Base-by-base conservation (phyloP, 2,329 filamentous ascomycete species). In the Dactylellina parvicollis region DNA sequence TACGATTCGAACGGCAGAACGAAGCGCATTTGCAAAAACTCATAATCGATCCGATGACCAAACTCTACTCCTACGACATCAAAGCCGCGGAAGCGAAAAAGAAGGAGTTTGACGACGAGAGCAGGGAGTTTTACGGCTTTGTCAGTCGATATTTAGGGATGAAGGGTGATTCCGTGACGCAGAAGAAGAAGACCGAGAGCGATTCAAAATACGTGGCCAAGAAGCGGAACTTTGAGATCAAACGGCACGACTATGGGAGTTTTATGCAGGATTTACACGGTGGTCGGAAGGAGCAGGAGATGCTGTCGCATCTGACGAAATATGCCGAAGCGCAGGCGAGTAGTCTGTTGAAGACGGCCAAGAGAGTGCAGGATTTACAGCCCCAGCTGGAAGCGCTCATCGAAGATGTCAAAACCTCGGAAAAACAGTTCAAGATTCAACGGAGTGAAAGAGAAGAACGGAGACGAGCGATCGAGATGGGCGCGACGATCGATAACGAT, bases 181-280 rank as follows among this genome's bases (percentile, higher is more conserved):
- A 96, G 80, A 99, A 99, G 85, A 98, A 98, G 82, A 88, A 95
- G 75, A 91, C 87, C 40, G 92, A 97, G 78, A 97, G 92, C 77
- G 95, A 99, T 80, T 90, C 91, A 30, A 99, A 99, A 79, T 99
- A 98, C 79, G 94, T 98, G 80, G 88, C 86, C 47, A 98, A 98
- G 83, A 88, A 93, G 76, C 89, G 92, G 46, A 96, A 92, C 77
- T 99, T 99, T 78, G 95, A 99, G 83, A 85, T 99, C 66, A 97
- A 96, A 83, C 89, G 96, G 8, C 99, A 99, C 78, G 96, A 99
- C 81, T 99, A 99, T 80, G 98, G 94, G 2, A 96, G 92, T 12
- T 99, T 98, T 79, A 96, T 99, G 91, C 94, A 98, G 79, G 95
- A 99, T 83, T 85, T 99, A n/a, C 95, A 98, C 75, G 95, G 95